phyloP scores from a whole-genome alignment of 805 yeast species.

The Teunomyces stri region DNA sequence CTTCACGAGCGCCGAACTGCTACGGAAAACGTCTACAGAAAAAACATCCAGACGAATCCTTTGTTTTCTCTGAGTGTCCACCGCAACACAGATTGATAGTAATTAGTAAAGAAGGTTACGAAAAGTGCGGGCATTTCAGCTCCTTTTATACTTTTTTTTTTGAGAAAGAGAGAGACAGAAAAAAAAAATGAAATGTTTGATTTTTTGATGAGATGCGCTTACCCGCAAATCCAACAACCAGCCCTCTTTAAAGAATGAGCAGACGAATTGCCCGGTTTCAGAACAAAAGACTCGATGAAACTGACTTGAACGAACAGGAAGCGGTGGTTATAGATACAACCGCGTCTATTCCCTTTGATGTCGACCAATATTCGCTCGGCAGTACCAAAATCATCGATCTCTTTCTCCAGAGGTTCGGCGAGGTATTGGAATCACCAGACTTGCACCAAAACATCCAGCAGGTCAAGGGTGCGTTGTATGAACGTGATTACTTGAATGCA shows the following conservation, averaged over 20 bases:
- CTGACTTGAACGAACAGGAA: background rate
- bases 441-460: slow-evolving; percentile 52
- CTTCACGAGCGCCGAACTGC: slow-evolving; percentile 78
- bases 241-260: slow-evolving; percentile 19
- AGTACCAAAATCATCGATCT: slow-evolving; percentile 36
- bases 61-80: slow-evolving; percentile 41
- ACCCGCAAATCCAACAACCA: slow-evolving; percentile 10
- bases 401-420: slow-evolving; percentile 31
- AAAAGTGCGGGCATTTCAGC: background rate
- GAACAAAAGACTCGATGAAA: slow-evolving; percentile 16
- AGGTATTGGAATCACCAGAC: slow-evolving; percentile 31
- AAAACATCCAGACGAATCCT: slow-evolving; percentile 23
- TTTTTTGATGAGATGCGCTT: slow-evolving; percentile 2
- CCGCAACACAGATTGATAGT: slow-evolving; percentile 54
- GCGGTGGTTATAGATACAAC: slow-evolving; percentile 4
- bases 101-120: slow-evolving; percentile 15
- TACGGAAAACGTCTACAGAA: slow-evolving; percentile 37
- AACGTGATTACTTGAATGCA: slow-evolving; percentile 69
- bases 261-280: slow-evolving; percentile 31
- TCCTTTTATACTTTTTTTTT: slow-evolving; percentile 9
- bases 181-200: slow-evolving; percentile 1
- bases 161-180: no score
- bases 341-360: slow-evolving; percentile 32
- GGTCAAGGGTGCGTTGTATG: slow-evolving; percentile 67
- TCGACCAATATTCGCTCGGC: slow-evolving; percentile 26